Evolutionary conservation across 2,329 filamentous ascomycete genomes (phyloP).

Genomic region (Emergomyces pasteurianus): DNA sequence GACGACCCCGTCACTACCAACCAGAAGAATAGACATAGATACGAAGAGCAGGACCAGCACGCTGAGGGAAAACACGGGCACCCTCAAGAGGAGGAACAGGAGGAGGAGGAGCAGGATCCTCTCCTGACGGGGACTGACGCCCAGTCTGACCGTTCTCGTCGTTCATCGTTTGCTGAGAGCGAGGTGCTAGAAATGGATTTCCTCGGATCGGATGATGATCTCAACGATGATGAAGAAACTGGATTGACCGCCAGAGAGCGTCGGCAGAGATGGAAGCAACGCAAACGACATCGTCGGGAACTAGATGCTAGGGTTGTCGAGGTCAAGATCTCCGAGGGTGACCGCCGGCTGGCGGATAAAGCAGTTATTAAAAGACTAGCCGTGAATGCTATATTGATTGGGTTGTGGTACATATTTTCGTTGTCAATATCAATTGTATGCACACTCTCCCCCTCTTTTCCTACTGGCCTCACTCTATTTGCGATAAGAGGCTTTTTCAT

Average conservation of each 20-base stretch:
- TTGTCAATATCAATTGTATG: constrained; percentile 81
- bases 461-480: not conserved
- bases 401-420: constrained; percentile 84
- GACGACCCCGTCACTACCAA: not conserved
- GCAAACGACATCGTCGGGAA: constrained; percentile 54
- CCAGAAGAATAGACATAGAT: not conserved
- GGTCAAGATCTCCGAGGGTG: constrained; percentile 51
- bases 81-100: not conserved
- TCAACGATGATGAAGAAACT: constrained; percentile 80
- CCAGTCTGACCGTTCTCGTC: constrained; percentile 21
- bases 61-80: not conserved
- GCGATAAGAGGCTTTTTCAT: constrained; percentile 9
- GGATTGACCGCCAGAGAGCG: constrained; percentile 64
- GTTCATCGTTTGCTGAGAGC: constrained; percentile 33
- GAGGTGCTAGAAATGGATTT: constrained; percentile 48
- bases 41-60: not conserved
- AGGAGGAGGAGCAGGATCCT: not conserved
- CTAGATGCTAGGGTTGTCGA: constrained; percentile 58
- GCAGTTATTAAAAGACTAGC: constrained; percentile 56
- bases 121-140: not conserved
- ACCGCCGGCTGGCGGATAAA: constrained; percentile 60
- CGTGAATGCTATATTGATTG: constrained; percentile 70
- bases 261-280: constrained; percentile 50
- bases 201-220: constrained; percentile 56
- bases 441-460: constrained; percentile 11